phyloP scores from a whole-genome alignment of 2,329 filamentous ascomycete genomes.

The Talaromyces sp. region DNA sequence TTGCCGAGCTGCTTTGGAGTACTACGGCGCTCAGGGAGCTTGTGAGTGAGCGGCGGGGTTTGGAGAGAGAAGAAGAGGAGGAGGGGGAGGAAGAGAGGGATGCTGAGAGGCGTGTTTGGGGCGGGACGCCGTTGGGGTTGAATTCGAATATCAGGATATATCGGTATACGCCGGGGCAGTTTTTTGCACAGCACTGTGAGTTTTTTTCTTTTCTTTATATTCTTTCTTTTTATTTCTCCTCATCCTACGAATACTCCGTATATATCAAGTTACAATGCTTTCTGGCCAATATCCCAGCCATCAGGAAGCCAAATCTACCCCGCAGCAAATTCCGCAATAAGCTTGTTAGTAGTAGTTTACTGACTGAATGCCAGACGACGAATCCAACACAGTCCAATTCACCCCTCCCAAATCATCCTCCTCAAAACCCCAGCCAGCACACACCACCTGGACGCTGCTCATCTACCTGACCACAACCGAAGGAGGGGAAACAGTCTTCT shows the following conservation, averaged over 20 bases:
- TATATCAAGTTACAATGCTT: not conserved
- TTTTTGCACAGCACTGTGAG: constrained; percentile 89
- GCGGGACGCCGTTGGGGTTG: constrained; percentile 74
- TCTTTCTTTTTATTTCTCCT: not conserved
- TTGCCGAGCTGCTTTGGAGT: constrained; percentile 72
- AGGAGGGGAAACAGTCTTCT: constrained; percentile 90
- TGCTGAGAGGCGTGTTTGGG: constrained; percentile 52
- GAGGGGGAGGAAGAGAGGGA: constrained; percentile 14
- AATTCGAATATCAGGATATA: constrained; percentile 89
- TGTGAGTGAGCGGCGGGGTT: constrained; percentile 30
- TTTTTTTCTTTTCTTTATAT: constrained; percentile 18
- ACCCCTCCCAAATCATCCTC: constrained; percentile 32
- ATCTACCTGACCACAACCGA: constrained; percentile 81
- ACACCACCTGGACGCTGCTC: constrained; percentile 86
- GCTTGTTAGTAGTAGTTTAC: not conserved
- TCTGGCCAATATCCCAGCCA: not conserved
- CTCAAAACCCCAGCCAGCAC: constrained; percentile 46
- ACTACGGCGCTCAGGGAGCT: constrained; percentile 68
- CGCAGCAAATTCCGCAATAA: not conserved
- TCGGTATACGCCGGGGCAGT: constrained; percentile 78
- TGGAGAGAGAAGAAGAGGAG: constrained; percentile 13
- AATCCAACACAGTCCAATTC: constrained; percentile 68
- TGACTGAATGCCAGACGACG: constrained; percentile 61
- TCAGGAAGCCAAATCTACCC: not conserved
- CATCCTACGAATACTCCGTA: not conserved